phyloP scores from a whole-genome alignment of 2,329 filamentous ascomycete genomes.

The Sclerotinia nivalis region DNA sequence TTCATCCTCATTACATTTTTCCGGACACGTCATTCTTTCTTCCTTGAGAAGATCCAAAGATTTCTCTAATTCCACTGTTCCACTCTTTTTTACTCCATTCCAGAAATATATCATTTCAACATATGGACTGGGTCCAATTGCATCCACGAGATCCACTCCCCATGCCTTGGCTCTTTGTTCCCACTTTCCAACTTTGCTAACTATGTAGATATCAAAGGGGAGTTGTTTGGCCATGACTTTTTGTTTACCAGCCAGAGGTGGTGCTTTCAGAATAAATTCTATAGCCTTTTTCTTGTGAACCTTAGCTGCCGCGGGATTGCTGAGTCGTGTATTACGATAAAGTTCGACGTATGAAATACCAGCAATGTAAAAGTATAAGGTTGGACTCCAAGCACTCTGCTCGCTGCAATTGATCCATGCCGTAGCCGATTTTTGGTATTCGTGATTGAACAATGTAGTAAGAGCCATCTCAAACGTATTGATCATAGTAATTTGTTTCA shows the following conservation, averaged over 20 bases:
- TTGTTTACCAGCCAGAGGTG: slow-evolving; percentile 77
- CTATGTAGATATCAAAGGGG: slow-evolving; percentile 84
- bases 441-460: slow-evolving; percentile 74
- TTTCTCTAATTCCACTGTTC: slow-evolving; percentile 59
- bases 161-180: slow-evolving; percentile 70
- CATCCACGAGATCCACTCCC: slow-evolving; percentile 71
- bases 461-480: slow-evolving; percentile 83
- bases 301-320: slow-evolving; percentile 50
- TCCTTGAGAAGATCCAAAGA: slow-evolving; percentile 66
- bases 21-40: slow-evolving; percentile 54
- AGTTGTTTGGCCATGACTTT: slow-evolving; percentile 86
- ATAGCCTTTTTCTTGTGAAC: slow-evolving; percentile 65
- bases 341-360: slow-evolving; percentile 77
- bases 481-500: slow-evolving; percentile 86
- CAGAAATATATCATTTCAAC: slow-evolving; percentile 94
- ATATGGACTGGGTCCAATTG: slow-evolving; percentile 75
- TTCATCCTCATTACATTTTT: slow-evolving; percentile 52
- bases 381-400: slow-evolving; percentile 88
- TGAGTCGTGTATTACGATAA: slow-evolving; percentile 63
- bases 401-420: slow-evolving; percentile 74
- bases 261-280: slow-evolving; percentile 69
- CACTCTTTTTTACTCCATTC: slow-evolving; percentile 86
- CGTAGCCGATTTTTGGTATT: slow-evolving; percentile 72
- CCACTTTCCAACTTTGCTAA: slow-evolving; percentile 86
- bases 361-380: slow-evolving; percentile 86